These are phyloP conservation scores for Aspergillus campestris DNA, from an alignment of 495 filamentous ascomycete species.

Conservation along the genomic window DNA sequence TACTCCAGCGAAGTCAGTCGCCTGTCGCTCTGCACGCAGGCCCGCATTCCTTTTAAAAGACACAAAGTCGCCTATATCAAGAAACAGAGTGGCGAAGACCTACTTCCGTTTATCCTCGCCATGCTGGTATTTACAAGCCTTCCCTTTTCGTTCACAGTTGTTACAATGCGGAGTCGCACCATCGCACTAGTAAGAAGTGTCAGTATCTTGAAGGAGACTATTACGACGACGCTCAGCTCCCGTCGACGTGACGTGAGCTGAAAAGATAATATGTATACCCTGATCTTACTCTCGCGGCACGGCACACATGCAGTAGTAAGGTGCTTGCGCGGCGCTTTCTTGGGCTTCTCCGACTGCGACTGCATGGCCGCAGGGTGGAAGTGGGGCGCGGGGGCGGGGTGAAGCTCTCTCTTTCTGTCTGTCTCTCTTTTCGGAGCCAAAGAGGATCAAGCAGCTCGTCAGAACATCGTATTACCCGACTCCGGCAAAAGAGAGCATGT, in stretches of 20 bases:
- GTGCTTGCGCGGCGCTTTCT: constrained; percentile 34
- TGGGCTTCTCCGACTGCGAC: constrained; percentile 25
- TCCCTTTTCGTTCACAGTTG: constrained; percentile 42
- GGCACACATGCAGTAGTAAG: constrained; percentile 43
- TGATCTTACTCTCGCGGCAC: constrained; percentile 43
- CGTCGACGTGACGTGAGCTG: no score
- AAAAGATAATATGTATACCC: constrained; percentile 19
- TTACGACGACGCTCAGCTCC: no score
- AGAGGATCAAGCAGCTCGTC: background rate
- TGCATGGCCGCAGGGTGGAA: constrained; percentile 14
- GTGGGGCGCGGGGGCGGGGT: background rate
- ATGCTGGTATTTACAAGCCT: constrained; percentile 40
- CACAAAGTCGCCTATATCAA: no score
- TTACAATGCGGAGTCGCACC: constrained; percentile 37
- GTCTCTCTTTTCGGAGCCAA: no score
- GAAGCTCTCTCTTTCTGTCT: no score
- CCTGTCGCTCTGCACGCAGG: no score
- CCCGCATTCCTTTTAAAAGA: no score
- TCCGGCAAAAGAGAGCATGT: no score
- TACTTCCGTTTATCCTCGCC: constrained; percentile 44
- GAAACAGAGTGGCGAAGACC: constrained; percentile 7
- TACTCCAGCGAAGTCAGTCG: no score
- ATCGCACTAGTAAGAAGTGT: constrained; percentile 27
- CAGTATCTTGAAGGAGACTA: constrained; percentile 1
- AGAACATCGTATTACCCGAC: constrained; percentile 11